Evolutionary conservation across 345 rosid species (phyloP).

Genomic region (Lepidium africanum): DNA sequence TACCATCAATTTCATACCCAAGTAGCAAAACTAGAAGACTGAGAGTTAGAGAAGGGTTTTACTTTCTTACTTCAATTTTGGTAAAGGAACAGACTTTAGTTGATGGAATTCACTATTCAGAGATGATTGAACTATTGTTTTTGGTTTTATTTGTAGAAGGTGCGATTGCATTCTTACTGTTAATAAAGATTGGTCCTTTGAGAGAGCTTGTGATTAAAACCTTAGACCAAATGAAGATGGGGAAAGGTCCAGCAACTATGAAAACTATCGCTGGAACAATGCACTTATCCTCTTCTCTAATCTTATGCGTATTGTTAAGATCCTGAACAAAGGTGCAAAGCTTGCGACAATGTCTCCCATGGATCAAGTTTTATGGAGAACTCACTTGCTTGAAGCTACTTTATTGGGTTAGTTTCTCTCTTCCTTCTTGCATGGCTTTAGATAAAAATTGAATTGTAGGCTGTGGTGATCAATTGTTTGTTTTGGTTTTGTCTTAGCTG

Average conservation of each 20-base stretch:
- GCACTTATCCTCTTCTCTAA: conserved; percentile 74
- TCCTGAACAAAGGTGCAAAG: conserved; percentile 96
- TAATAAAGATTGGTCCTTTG: conserved; percentile 82
- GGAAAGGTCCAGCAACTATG: conserved; percentile 90
- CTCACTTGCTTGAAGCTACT: conserved; percentile 91
- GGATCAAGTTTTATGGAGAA: conserved; percentile 99
- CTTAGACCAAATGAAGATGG: conserved; percentile 78
- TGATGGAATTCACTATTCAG: background rate
- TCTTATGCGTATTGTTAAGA: conserved; percentile 81
- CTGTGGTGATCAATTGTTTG: background rate
- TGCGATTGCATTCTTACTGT: conserved; percentile 52
- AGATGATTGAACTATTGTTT: conserved; percentile 82
- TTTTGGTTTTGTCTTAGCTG: background rate
- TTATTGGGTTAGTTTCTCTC: conserved; percentile 52
- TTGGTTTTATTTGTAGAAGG: conserved; percentile 77
- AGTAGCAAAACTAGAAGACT: background rate
- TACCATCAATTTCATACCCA: background rate
- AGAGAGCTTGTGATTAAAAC: conserved; percentile 89
- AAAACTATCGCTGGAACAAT: conserved; percentile 90
- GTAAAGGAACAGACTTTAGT: conserved; percentile 8
- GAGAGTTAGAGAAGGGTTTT: background rate
- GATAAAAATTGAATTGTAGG: background rate
- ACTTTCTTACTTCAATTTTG: background rate
- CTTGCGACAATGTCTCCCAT: conserved; percentile 97
- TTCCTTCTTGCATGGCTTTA: background rate